Evolutionary conservation across 23 red algal genomes (phyloP), one percentile per base, ranked within the genome.

Genomic region (Agarophyton chilense): DNA sequence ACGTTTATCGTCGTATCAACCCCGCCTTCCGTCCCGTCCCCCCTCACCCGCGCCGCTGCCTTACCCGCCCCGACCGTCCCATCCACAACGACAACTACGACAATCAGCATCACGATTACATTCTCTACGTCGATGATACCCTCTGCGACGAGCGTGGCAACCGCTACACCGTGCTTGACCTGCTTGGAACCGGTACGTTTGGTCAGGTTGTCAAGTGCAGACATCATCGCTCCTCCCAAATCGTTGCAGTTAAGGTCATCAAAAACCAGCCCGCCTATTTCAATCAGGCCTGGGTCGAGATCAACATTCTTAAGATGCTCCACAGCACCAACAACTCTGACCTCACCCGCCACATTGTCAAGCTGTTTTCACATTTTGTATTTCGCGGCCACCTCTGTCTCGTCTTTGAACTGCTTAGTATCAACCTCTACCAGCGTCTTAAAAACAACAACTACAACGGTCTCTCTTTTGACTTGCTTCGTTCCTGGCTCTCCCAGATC

Each of bases 161-260:
- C 64, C 52, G 81, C 14, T 97, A 90, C 54, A 55, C 35, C 26
- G 95, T 97, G 42, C 56, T 93, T 33, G 95, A 97, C 62, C 78
- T 97, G 14, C 75, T 97, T 38, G 95, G 95, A 50, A 89, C 85
- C 22, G 95, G 95, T 36, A 97, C 95, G 18, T 97, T 97, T 73
- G 95, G 95, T 3, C 95, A 98, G 68, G 96, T 98, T 25, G 90
- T 93, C 55, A 95, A 93, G 29, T 98, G 96, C 55, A 52, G 62
- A n/a, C 77, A 95, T 52, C 43, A 82, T 46, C 64, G 22, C 41
- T 63, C 89, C 36, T 78, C 56, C 19, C 54, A 75, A 54, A 46
- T 90, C 50, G 92, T 98, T 21, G 96, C 96, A 1, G 86, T 98
- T 35, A 98, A 98, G 62, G 92, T 98, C n/a, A 89, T 98, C 52